Conservation (phyloP, 2,329 filamentous ascomycete genomes). For the Hypoxylon sp. region DNA sequence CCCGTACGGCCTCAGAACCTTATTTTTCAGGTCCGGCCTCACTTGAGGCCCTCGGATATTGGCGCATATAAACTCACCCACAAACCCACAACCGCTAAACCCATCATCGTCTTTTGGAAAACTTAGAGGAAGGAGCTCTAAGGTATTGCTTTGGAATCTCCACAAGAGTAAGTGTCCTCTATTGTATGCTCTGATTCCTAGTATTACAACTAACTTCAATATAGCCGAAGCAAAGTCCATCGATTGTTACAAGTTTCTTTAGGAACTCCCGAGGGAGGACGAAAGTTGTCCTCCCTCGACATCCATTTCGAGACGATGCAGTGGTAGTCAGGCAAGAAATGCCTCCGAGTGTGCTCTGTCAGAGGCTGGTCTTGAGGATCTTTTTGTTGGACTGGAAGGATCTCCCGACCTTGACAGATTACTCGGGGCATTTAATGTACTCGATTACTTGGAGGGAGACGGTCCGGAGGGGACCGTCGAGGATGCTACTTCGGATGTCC, state of each 20-base stretch:
- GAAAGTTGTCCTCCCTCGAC: constrained; percentile 35
- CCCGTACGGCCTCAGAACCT: constrained; percentile 27
- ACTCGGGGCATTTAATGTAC: constrained; percentile 22
- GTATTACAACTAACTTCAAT: not conserved
- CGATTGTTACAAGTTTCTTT: constrained; percentile 10
- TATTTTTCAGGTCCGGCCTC: constrained; percentile 5
- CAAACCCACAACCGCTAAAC: not conserved
- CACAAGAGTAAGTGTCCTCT: constrained; percentile 3
- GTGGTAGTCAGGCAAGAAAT: constrained; percentile 38
- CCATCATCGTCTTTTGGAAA: not conserved
- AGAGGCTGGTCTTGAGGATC: constrained; percentile 31
- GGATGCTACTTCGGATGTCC: not conserved
- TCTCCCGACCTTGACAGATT: constrained; percentile 20
- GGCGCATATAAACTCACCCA: constrained; percentile 11
- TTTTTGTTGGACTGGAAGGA: constrained; percentile 38
- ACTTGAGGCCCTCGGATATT: not conserved
- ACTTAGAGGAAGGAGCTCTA: not conserved
- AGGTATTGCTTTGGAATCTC: not conserved
- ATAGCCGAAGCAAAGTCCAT: not conserved
- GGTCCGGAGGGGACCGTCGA: not conserved
- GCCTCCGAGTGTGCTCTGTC: constrained; percentile 4
- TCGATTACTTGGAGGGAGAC: constrained; percentile 36
- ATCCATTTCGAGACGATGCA: constrained; percentile 38
- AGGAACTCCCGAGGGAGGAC: constrained; percentile 39
- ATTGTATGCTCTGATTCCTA: not conserved